A percentile compares a stretch with the other conserved stretches of the same genome.
Evolutionary conservation across 1,284 basidiomycete genomes (phyloP).

Genomic region (Fomitiporia mediterranea): DNA sequence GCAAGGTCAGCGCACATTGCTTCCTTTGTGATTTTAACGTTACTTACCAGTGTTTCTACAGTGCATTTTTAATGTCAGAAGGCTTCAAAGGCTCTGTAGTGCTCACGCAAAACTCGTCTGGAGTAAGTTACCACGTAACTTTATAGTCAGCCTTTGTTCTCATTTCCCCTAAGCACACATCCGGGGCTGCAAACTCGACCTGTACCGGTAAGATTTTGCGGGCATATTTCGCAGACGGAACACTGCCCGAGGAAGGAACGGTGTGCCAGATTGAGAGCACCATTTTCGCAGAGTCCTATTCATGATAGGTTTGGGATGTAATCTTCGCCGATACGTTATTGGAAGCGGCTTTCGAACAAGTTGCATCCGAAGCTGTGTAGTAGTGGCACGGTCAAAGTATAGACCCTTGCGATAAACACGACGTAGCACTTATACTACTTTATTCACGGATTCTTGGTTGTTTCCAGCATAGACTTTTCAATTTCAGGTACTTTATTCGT

Average conservation of each 20-base stretch:
- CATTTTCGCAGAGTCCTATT: not conserved
- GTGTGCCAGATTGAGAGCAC: constrained; percentile 11
- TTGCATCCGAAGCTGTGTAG: too few species aligned
- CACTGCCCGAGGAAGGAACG: constrained; percentile 7
- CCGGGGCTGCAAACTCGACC: constrained; percentile 10
- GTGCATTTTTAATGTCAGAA: constrained; percentile 22
- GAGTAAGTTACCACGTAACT: not conserved
- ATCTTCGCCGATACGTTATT: too few species aligned
- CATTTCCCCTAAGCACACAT: constrained; percentile 12
- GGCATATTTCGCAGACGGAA: constrained; percentile 16
- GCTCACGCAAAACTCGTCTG: constrained; percentile 20
- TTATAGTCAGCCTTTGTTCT: too few species aligned
- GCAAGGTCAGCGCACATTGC: constrained; percentile 4
- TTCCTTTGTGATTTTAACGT: not conserved
- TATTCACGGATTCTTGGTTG: too few species aligned
- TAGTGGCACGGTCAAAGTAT: too few species aligned
- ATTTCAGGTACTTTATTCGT: too few species aligned
- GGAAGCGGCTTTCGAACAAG: too few species aligned
- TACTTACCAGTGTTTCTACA: too few species aligned
- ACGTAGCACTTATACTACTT: too few species aligned
- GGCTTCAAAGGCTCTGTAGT: constrained; percentile 20
- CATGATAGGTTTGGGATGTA: too few species aligned
- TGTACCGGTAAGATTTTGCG: constrained; percentile 17
- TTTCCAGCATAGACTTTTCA: too few species aligned
- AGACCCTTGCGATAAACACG: too few species aligned